These are phyloP conservation scores for Heterobasidion occidentale DNA, from an alignment of 1,284 basidiomycete genomes.

Conservation along the genomic window DNA sequence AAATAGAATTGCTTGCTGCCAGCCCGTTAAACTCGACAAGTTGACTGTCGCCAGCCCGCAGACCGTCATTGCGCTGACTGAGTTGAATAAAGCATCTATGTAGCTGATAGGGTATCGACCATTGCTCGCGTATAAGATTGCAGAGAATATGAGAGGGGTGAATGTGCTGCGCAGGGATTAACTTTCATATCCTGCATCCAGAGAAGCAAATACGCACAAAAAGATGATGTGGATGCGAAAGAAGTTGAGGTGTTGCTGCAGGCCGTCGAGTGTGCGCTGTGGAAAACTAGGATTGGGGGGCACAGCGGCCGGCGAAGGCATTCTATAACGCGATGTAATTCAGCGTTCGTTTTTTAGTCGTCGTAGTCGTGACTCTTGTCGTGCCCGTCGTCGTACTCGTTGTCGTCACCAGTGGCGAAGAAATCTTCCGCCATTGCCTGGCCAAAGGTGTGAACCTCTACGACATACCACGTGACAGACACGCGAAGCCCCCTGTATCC, in stretches of 20 bases:
- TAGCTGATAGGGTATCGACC: conserved; percentile 56
- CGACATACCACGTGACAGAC: neutral
- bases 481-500: too few species aligned
- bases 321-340: neutral
- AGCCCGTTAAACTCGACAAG: conserved; percentile 63
- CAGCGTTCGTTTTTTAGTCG: neutral
- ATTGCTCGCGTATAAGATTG: conserved; percentile 70
- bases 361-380: neutral
- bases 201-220: conserved; percentile 31
- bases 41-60: conserved; percentile 73
- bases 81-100: conserved; percentile 71
- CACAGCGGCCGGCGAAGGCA: conserved; percentile 3
- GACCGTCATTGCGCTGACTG: conserved; percentile 72
- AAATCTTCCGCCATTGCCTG: neutral
- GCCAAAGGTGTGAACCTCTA: neutral
- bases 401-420: neutral
- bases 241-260: conserved; percentile 52
- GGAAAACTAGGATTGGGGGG: neutral
- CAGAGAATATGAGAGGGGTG: conserved; percentile 67
- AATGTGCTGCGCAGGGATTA: conserved; percentile 44
- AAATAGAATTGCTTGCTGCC: conserved; percentile 73
- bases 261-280: conserved; percentile 17
- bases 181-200: conserved; percentile 2
- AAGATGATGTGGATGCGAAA: conserved; percentile 53
- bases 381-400: neutral